Evolutionary conservation across 768 basidiomycete species (phyloP), one percentile per base, ranked within the genome.

Genomic region (Hortiboletus flavorubellus): DNA sequence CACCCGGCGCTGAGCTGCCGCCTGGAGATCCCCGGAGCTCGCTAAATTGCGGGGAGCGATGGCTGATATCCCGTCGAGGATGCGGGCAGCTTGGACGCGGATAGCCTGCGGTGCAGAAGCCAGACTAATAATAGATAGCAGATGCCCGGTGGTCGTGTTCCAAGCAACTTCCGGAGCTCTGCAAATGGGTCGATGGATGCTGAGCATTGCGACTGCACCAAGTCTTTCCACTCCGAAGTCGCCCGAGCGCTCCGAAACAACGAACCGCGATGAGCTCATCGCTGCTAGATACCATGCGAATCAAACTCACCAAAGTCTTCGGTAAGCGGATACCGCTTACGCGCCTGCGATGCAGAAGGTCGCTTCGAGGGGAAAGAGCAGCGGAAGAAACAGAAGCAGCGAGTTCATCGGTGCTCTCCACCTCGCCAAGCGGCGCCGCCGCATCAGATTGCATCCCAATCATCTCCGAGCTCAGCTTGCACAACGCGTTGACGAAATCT

Each of bases 201-300:
- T 99, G 50, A 91, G 78, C 61, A 85, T 77, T 0, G 87, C 80
- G 10, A 96, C 86, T 1, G 83, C 80, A 9, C 93, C 89, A 23
- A 98, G 75, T 65, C 91, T 92, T 55, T 82, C 82, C 53, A 98
- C 86, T n/a, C 93, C 91, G 74, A 97, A 98, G 59, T 99, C 96
- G 0, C 91, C 91, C 0, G 89, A 81, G n/a, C 89, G 81, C 90
- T 93, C 55, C 23, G 21, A 21, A 21, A 21, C 21, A 21, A 16
- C 44, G 34, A 51, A 54, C 29, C 48, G 8, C 37, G 6, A 52
- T 44, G 55, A 56, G 42, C 35, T 53, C 33, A 14, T 34, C n/a
- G 46, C 42, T 9, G 33, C 31, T 0, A 50, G 38, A 40, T 9
- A 10, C 18, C n/a, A 21, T 41, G 21, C 21, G 52, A 51, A 48